Base-by-base conservation (phyloP, 768 basidiomycete species). In the Pisolithus orientalis region DNA sequence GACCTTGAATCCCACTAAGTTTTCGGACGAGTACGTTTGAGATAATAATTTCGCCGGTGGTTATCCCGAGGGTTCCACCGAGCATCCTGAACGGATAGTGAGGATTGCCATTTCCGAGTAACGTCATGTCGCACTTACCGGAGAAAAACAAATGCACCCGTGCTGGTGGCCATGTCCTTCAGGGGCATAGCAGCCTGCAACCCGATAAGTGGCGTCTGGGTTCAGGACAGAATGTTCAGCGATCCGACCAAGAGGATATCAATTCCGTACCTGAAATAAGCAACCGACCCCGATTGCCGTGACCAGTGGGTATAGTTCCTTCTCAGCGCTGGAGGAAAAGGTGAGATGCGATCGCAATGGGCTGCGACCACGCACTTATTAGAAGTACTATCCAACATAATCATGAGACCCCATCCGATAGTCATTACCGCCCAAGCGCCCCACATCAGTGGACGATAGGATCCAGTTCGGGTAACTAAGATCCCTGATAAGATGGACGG, bases 61-160 rank as follows among this genome's bases (percentile, higher is more conserved):
- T 79, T 50, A 90, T 82, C 16, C 87, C 86, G 25, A 91, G 72
- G 1, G 88, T 85, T 34, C 84, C 86, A 14, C 89, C 88, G 45
- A 90, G 62, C 3, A 77, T 80, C 59, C 87, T 85, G 57, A 13
- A 48, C 38, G 44, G n/a, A 11, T 17, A 7, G 4, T 42, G 4
- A 42, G 40, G 8, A 11, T 42, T 21, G 40, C 21, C 2, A 21
- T 21, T 21, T 21, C 21, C 21, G 24, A 17, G 40, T 7, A 8
- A 17, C 24, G 10, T n/a, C 10, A 24, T 16, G 48, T 28, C n/a
- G n/a, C 14, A 49, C 49, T 31, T 47, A 70, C 65, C 66, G 63
- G 24, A 74, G 29, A 16, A 77, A 62, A 0, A 63, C 53, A 37
- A 70, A 63, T 16, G 73, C 65, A 0, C 68, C 66, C 3, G 77